These are phyloP conservation scores for Schizophyllum amplum DNA, from an alignment of 1,284 basidiomycete genomes.

Conservation along the genomic window DNA sequence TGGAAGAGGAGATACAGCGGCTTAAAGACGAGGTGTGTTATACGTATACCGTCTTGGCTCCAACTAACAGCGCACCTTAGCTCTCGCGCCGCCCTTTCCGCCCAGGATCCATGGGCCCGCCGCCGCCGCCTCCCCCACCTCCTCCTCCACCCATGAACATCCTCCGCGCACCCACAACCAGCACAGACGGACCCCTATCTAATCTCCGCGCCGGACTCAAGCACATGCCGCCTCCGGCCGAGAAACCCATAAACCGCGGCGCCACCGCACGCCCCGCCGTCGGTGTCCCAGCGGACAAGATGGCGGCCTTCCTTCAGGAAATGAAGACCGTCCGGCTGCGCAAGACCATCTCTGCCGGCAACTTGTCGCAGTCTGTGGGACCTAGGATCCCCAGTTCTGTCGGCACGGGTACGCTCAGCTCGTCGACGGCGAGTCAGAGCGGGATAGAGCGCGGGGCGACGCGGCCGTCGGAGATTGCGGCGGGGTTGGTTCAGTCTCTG, in stretches of 20 bases:
- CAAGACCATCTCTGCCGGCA: constrained; percentile 28
- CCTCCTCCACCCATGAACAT: constrained; percentile 26
- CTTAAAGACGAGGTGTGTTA: constrained; percentile 53
- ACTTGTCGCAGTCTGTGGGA: background rate
- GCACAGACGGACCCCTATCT: constrained; percentile 28
- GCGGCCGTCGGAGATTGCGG: constrained; percentile 1
- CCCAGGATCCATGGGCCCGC: constrained; percentile 23
- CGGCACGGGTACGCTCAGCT: too few relatives aligned
- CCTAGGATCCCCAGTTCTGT: background rate
- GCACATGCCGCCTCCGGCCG: constrained; percentile 45
- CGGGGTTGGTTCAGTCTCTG: background rate
- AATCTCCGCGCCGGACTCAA: constrained; percentile 49
- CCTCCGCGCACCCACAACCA: constrained; percentile 22
- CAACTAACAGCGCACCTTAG: constrained; percentile 22
- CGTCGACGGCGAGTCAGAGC: constrained; percentile 2
- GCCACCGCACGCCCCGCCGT: constrained; percentile 53
- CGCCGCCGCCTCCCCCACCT: constrained; percentile 40
- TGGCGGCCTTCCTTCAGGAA: constrained; percentile 71
- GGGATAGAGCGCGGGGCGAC: constrained; percentile 6
- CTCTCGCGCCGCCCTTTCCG: constrained; percentile 35
- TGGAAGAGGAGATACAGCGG: constrained; percentile 59
- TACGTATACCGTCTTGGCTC: background rate
- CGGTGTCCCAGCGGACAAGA: constrained; percentile 65
- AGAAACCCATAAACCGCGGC: constrained; percentile 57
- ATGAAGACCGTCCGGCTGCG: constrained; percentile 65